A percentile compares a stretch with the other conserved stretches of the same genome.
Conservation (phyloP, 139 green algal genomes). For the Pleodorina starrii region DNA sequence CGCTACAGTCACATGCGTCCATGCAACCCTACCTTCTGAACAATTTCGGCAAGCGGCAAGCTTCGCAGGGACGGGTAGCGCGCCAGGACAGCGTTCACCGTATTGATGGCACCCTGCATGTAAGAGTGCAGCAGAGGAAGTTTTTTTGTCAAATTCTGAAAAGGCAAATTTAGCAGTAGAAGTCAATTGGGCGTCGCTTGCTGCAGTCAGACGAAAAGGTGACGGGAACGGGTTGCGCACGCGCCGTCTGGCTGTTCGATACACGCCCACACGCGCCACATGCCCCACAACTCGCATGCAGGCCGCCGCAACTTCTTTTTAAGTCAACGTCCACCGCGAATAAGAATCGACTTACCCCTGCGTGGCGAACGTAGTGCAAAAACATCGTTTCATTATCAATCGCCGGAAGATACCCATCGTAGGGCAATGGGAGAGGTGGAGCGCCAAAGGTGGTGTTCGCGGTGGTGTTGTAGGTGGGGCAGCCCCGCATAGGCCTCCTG, state of each 20-base stretch:
- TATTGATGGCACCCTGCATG: conserved; percentile 27
- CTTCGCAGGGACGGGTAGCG: not conserved
- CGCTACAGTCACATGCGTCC: too few relatives aligned
- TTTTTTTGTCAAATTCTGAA: too few relatives aligned
- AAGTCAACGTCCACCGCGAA: too few relatives aligned
- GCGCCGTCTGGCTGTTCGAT: too few relatives aligned
- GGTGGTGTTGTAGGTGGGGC: not conserved
- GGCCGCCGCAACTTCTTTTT: too few relatives aligned
- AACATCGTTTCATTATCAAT: conserved; percentile 57
- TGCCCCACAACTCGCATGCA: too few relatives aligned
- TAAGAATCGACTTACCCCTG: conserved; percentile 4
- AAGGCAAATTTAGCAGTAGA: too few relatives aligned
- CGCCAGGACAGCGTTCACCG: not conserved
- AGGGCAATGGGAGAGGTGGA: conserved; percentile 4
- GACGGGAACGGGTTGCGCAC: too few relatives aligned
- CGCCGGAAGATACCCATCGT: conserved; percentile 19
- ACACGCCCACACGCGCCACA: too few relatives aligned
- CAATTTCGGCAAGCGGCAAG: not conserved
- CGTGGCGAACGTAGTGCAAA: conserved; percentile 29
- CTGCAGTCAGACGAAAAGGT: too few relatives aligned
- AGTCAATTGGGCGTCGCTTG: too few relatives aligned
- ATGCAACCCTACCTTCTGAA: conserved; percentile 1
- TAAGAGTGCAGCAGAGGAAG: too few relatives aligned
- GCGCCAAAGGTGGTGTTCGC: not conserved
- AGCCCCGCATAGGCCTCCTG: conserved; percentile 27